Base-by-base conservation (phyloP, 2,329 filamentous ascomycete species). In the Sporothrix phasma region DNA sequence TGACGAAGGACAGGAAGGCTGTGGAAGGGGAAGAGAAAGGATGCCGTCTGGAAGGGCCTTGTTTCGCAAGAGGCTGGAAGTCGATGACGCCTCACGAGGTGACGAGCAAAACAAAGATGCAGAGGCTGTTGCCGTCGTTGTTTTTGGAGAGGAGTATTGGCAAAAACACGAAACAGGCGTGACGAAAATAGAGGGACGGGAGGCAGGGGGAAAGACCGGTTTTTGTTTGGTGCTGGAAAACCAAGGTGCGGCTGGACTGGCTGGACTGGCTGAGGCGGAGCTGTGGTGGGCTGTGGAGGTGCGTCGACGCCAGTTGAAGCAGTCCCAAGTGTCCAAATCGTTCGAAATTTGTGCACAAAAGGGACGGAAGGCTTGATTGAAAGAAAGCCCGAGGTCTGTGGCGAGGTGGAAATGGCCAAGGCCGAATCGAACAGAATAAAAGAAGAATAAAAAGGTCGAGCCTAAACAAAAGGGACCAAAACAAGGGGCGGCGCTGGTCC, bases 201-300 rank as follows among this genome's bases (percentile, higher is more conserved):
- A 51, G 37, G 41, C 43, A 47, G 51, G 51, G 62, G 49, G 45
- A 17, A 34, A 49, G 59, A 47, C 45, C 60, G 60, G 46, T 62
- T 62, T 62, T 59, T 59, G 46, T 62, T 62, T 46, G 46, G 24
- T 62, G 60, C 31, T 46, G 63, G 59, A 13, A 41, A 60, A 60
- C 62, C 39, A 53, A 61, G 63, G 63, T 43, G 58, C 63, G 58
- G 63, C 63, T 64, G 56, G 56, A 41, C 46, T 45, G 58, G 63
- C 63, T 64, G 56, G 56, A 41, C 46, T 45, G 49, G 47, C 37
- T 56, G 47, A 43, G 45, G 37, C 34, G 34, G 34, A 51, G 46
- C 37, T 31, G 43, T 61, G 46, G 29, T 49, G 41, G 10, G 15
- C 10, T 15, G 34, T 37, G 34, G 34, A 37, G 34, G 24, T 49